These are phyloP conservation scores for Alternaria longipes DNA, from an alignment of 2,329 filamentous ascomycete genomes.

Conservation along the genomic window DNA sequence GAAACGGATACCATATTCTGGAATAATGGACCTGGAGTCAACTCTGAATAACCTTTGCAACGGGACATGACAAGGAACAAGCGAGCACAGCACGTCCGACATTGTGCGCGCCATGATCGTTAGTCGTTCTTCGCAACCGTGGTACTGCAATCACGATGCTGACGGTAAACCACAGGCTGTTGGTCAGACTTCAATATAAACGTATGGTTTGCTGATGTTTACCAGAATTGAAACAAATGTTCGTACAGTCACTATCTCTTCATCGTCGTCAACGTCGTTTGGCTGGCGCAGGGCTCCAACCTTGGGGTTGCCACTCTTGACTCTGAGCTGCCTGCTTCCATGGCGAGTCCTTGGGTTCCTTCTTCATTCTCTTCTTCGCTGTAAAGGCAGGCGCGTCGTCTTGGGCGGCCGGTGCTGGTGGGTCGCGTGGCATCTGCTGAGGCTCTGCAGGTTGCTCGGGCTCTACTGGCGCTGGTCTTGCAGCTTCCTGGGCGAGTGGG, in stretches of 20 bases:
- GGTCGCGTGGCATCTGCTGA: conserved; percentile 30
- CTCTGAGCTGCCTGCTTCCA: conserved; percentile 52
- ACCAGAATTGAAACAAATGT: conserved; percentile 1
- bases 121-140: background rate
- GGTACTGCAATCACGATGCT: background rate
- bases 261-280: conserved; percentile 37
- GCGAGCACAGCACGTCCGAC: background rate
- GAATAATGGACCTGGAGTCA: background rate
- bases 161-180: background rate
- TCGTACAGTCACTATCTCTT: background rate
- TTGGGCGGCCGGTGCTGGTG: conserved; percentile 19
- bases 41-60: background rate
- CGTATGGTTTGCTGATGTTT: background rate
- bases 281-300: conserved; percentile 55
- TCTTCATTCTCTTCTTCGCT: conserved; percentile 33
- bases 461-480: conserved; percentile 13
- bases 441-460: background rate
- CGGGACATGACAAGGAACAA: background rate
- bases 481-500: conserved; percentile 7
- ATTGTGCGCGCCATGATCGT: background rate
- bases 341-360: conserved; percentile 49
- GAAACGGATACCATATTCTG: background rate
- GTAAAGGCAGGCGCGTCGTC: conserved; percentile 29
- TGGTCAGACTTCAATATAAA: background rate
- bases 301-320: conserved; percentile 59